phyloP scores from a whole-genome alignment of 176 grass and related monocot species.

The Ensete ventricosum region DNA sequence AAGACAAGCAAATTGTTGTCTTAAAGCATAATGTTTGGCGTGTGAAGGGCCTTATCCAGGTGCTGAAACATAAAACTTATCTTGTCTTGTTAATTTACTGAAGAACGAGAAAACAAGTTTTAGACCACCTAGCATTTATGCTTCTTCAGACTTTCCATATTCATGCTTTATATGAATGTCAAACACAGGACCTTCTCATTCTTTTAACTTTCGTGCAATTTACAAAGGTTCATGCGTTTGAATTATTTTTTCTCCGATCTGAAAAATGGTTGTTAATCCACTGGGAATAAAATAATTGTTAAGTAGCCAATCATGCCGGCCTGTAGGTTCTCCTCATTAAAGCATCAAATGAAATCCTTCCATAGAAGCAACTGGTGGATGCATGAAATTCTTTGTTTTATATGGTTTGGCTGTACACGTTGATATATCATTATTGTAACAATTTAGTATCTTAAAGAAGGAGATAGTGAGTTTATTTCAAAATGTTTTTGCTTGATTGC shows the following conservation, averaged over 20 bases:
- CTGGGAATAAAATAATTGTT: not conserved
- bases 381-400: not conserved
- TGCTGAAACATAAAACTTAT: not conserved
- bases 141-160: not conserved
- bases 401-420: not conserved
- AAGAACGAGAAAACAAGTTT: not conserved
- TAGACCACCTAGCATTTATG: not conserved
- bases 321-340: not conserved
- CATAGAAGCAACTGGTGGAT: not conserved
- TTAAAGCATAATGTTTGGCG: conserved; percentile 29
- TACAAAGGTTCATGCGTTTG: not conserved
- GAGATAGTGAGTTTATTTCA: no score
- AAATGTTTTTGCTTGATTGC: not conserved
- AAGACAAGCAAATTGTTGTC: conserved; percentile 19
- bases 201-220: not conserved
- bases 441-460: no score
- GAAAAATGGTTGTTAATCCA: no score
- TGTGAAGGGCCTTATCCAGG: conserved; percentile 28
- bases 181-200: not conserved
- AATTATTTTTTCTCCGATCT: not conserved
- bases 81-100: not conserved
- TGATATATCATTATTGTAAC: not conserved
- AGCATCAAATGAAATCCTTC: not conserved
- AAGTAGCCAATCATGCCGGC: not conserved
- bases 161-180: not conserved